Evolutionary conservation across 306 rosid species (phyloP).

Genomic region (Quercus gilva): DNA sequence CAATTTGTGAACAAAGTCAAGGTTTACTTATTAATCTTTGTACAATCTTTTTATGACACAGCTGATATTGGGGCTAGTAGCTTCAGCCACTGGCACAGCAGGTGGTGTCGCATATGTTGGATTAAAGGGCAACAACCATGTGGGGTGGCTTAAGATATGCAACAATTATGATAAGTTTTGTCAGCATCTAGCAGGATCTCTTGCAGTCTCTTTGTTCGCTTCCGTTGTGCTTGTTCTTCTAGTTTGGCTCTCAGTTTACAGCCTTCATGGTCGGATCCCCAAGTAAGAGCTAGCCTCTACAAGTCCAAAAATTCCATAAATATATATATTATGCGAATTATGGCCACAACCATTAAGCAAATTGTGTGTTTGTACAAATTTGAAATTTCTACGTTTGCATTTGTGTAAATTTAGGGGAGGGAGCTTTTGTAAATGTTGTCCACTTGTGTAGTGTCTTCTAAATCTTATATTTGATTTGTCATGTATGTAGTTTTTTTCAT

Average conservation of each 20-base stretch:
- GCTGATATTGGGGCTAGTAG: constrained; percentile 74
- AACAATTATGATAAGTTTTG: constrained; percentile 37
- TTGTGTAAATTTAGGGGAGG: not conserved
- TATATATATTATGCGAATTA: not conserved
- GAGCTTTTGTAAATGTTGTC: not conserved
- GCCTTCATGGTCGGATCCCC: constrained; percentile 51
- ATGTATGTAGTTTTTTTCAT: not conserved
- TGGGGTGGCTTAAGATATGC: constrained; percentile 43
- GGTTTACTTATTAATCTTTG: too few species aligned
- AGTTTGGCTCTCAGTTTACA: constrained; percentile 33
- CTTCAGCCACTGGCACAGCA: constrained; percentile 80
- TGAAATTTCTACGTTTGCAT: not conserved
- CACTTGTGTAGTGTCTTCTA: not conserved
- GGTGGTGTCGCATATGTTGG: constrained; percentile 70
- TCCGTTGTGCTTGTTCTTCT: constrained; percentile 39
- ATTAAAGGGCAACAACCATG: constrained; percentile 65
- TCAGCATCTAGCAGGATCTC: constrained; percentile 30
- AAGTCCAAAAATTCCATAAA: not conserved
- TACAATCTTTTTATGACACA: constrained; percentile 28
- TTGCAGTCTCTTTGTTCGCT: constrained; percentile 42
- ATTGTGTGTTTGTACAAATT: not conserved
- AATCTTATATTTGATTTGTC: not conserved
- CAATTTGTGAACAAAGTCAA: too few species aligned
- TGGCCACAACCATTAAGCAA: not conserved
- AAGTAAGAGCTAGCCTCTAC: constrained; percentile 40